Evolutionary conservation across 2,329 filamentous ascomycete genomes (phyloP).

Genomic region (Apiospora hydei): DNA sequence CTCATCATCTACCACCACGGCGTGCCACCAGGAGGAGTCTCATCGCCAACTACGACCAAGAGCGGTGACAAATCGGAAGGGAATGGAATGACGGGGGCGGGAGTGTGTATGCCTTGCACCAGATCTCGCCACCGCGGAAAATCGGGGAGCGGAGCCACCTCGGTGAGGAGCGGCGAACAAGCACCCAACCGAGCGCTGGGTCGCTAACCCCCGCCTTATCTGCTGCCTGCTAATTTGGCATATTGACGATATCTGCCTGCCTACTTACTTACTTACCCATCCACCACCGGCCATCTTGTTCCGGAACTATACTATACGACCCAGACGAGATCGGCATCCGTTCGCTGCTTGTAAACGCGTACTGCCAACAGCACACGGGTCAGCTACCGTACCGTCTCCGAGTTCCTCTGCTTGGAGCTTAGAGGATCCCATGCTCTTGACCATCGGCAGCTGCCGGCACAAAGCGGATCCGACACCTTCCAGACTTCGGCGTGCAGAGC

Average conservation of each 20-base stretch:
- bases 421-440: slow-evolving; percentile 14
- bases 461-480: slow-evolving; percentile 19
- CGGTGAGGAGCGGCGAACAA: slow-evolving; percentile 14
- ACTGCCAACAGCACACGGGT: not conserved
- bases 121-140: slow-evolving; percentile 13
- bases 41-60: not conserved
- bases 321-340: not conserved
- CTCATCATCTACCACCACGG: not conserved
- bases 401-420: not conserved
- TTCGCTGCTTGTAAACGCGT: not conserved
- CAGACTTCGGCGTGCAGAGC: slow-evolving; percentile 22
- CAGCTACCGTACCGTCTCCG: slow-evolving; percentile 23
- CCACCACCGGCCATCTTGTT: slow-evolving; percentile 10
- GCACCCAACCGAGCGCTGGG: slow-evolving; percentile 4
- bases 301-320: not conserved
- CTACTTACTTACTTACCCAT: not conserved
- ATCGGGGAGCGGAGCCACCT: slow-evolving; percentile 9
- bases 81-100: not conserved
- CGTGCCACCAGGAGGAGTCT: not conserved
- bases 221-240: not conserved
- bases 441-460: slow-evolving; percentile 15
- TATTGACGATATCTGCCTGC: not conserved
- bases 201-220: not conserved
- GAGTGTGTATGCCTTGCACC: not conserved
- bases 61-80: not conserved